Evolutionary conservation across 257 asterid genomes (phyloP).

Genomic region (Fraxinus excelsior): DNA sequence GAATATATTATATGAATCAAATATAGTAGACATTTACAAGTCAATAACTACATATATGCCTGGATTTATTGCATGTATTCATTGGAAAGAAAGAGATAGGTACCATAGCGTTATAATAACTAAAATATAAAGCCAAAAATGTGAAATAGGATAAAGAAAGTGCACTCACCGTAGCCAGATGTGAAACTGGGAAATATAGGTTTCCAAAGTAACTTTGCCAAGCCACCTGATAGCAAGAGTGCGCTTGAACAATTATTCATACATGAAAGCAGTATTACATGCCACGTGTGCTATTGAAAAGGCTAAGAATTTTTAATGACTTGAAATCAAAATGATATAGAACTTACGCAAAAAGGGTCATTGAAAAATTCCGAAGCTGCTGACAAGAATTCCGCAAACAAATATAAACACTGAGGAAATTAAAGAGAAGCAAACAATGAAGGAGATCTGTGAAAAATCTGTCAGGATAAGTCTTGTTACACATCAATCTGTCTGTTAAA

Average conservation of each 20-base stretch:
- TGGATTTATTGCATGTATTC: neutral
- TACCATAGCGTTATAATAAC: neutral
- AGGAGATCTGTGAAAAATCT: conserved; percentile 13
- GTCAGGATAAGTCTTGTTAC: neutral
- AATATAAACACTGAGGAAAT: conserved; percentile 72
- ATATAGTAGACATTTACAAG: neutral
- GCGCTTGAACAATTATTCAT: conserved; percentile 33
- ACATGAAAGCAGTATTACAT: conserved; percentile 13
- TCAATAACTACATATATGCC: neutral
- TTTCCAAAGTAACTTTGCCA: conserved; percentile 90
- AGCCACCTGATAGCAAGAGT: conserved; percentile 73
- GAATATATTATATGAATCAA: neutral
- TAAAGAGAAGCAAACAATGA: conserved; percentile 29
- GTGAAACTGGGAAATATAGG: conserved; percentile 97
- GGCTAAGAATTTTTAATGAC: neutral
- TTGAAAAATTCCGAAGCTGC: conserved; percentile 70
- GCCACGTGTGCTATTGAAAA: conserved; percentile 13
- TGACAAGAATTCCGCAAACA: conserved; percentile 88
- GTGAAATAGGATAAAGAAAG: neutral
- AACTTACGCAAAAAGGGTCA: conserved; percentile 94
- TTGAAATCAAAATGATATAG: conserved; percentile 13
- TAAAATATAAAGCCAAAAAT: neutral
- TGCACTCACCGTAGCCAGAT: conserved; percentile 86
- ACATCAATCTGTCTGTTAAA: conserved; percentile 13
- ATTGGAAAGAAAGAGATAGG: neutral